Evolutionary conservation across 1,284 basidiomycete species (phyloP).

Genomic region (Cronartium ribicola): DNA sequence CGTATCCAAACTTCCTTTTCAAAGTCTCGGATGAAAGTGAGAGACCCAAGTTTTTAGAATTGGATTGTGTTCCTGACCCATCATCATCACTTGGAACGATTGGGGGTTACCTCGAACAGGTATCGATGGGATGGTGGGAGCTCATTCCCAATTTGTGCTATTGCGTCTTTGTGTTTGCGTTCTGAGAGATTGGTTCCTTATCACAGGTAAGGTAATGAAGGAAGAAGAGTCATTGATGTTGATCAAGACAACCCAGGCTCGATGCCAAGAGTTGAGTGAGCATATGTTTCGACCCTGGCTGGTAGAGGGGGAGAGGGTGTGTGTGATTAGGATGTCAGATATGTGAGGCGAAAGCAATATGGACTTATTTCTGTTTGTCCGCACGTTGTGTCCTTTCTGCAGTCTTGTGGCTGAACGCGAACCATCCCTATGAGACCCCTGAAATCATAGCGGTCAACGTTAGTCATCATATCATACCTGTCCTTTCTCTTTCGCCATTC

Average conservation of each 20-base stretch:
- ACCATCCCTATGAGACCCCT: constrained; percentile 9
- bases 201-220: background rate
- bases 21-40: too few relatives aligned
- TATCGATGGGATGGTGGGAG: constrained; percentile 6
- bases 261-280: constrained; percentile 3
- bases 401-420: background rate
- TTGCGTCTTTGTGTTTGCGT: background rate
- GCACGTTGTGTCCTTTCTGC: too few relatives aligned
- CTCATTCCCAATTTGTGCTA: background rate
- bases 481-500: background rate
- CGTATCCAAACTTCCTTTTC: background rate
- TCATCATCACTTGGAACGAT: too few relatives aligned
- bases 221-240: constrained; percentile 5
- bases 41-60: too few relatives aligned
- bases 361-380: too few relatives aligned
- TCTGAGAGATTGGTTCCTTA: background rate
- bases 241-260: background rate
- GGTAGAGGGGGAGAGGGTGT: too few relatives aligned
- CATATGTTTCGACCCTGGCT: too few relatives aligned
- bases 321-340: too few relatives aligned
- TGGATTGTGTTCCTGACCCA: too few relatives aligned
- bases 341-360: too few relatives aligned
- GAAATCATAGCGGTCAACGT: background rate
- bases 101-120: too few relatives aligned
- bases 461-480: background rate